Conservation (phyloP, 352 stramenopile species). For the Pythium aphanidermatum region DNA sequence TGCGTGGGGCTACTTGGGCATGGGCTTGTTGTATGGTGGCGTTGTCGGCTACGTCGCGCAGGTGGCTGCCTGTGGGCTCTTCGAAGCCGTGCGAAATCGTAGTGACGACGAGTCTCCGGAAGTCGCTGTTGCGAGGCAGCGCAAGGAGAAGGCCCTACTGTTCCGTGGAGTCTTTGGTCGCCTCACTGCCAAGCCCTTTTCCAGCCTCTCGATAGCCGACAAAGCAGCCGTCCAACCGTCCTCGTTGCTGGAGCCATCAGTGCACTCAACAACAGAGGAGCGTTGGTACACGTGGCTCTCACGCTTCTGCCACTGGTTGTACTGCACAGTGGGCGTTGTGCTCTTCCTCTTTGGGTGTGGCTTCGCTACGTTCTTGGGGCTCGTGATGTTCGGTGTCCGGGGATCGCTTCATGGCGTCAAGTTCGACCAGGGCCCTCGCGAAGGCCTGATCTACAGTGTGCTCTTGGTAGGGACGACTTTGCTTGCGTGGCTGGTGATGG, state of each 20-base stretch:
- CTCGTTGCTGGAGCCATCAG: constrained; percentile 35
- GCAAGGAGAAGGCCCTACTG: constrained; percentile 73
- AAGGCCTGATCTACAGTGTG: constrained; percentile 31
- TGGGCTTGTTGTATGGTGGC: constrained; percentile 56
- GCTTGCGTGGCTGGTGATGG: constrained; percentile 44
- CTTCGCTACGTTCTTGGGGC: constrained; percentile 42
- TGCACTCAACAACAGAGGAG: constrained; percentile 63
- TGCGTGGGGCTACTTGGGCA: constrained; percentile 31
- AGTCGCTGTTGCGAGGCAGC: constrained; percentile 41
- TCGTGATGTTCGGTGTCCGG: constrained; percentile 45
- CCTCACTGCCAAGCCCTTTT: not conserved
- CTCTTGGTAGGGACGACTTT: constrained; percentile 30
- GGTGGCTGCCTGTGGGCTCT: constrained; percentile 25
- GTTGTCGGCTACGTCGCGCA: constrained; percentile 37
- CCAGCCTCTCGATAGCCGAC: not conserved
- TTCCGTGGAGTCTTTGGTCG: constrained; percentile 37
- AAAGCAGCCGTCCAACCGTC: constrained; percentile 1
- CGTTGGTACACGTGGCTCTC: constrained; percentile 68
- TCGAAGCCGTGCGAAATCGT: constrained; percentile 57
- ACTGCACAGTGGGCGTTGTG: constrained; percentile 19
- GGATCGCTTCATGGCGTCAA: constrained; percentile 44
- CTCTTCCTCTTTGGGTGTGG: constrained; percentile 44
- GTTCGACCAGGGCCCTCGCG: constrained; percentile 38
- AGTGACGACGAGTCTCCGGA: constrained; percentile 55
- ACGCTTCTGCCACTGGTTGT: constrained; percentile 37